Evolutionary conservation across 75 land plant genomes (phyloP).

Genomic region (Adiantum capillusveneris): DNA sequence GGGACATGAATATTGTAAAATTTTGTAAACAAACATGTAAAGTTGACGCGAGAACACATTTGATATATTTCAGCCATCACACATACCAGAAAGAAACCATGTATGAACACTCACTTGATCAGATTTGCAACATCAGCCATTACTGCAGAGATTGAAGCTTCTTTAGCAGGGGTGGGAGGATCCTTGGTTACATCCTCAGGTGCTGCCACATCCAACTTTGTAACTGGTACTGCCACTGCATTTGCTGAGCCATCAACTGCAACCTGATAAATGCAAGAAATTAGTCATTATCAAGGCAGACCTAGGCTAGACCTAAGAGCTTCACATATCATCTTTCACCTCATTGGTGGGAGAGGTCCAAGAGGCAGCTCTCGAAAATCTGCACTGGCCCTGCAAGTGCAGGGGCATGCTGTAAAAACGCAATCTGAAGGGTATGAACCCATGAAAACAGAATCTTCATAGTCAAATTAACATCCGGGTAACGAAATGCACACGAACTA

Average conservation of each 20-base stretch:
- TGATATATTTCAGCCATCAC: not conserved
- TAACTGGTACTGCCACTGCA: constrained; percentile 5
- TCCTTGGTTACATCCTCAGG: constrained; percentile 6
- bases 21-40: no score
- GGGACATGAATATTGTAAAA: no score
- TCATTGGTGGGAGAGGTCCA: not conserved
- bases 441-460: no score
- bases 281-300: no score
- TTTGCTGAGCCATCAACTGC: constrained; percentile 20
- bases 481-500: no score
- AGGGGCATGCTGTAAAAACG: no score
- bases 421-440: no score
- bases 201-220: not conserved
- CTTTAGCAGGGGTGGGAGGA: not conserved
- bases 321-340: no score
- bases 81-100: not conserved
- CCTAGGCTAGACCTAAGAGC: no score
- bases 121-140: constrained; percentile 24
- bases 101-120: constrained; percentile 14
- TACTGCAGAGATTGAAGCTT: constrained; percentile 12
- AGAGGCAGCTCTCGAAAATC: not conserved
- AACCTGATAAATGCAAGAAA: constrained; percentile 10
- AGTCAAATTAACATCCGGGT: no score
- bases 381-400: not conserved
- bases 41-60: no score